A percentile compares a stretch with the other conserved stretches of the same genome.
Conservation (phyloP, 1,284 basidiomycete species). For the Kalmanozyma brasiliensis region DNA sequence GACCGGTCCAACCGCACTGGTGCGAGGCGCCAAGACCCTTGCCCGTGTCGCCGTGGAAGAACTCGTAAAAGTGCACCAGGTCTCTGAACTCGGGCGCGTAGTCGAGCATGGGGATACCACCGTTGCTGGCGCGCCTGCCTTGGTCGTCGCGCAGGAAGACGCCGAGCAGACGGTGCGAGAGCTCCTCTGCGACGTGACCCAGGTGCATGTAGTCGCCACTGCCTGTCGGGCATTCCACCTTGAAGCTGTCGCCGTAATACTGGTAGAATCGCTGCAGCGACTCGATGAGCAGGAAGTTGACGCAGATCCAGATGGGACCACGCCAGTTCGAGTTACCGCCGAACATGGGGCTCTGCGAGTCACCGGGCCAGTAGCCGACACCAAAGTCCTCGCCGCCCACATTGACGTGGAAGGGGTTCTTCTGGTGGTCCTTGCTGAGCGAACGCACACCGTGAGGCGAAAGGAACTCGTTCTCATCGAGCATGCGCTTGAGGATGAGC, state of each 20-base stretch:
- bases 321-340: conserved; percentile 95
- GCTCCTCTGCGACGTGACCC: conserved; percentile 90
- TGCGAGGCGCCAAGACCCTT: conserved; percentile 90
- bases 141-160: conserved; percentile 90
- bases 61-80: conserved; percentile 96
- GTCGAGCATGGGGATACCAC: conserved; percentile 86
- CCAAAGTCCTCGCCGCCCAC: conserved; percentile 91
- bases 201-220: conserved; percentile 94
- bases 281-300: conserved; percentile 88
- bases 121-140: conserved; percentile 88
- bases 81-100: conserved; percentile 95
- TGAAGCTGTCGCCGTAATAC: conserved; percentile 63
- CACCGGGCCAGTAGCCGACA: conserved; percentile 96
- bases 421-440: conserved; percentile 82
- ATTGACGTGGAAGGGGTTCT: conserved; percentile 92
- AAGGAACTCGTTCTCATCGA: conserved; percentile 86
- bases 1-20: conserved; percentile 88
- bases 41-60: conserved; percentile 93
- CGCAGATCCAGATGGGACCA: conserved; percentile 85
- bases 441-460: conserved; percentile 94
- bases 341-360: conserved; percentile 96
- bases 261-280: conserved; percentile 90
- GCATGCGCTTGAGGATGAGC: conserved; percentile 91
- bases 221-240: conserved; percentile 92
- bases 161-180: conserved; percentile 95